Evolutionary conservation across 805 yeast species (phyloP).

Genomic region (Metschnikowia picachoensis): DNA sequence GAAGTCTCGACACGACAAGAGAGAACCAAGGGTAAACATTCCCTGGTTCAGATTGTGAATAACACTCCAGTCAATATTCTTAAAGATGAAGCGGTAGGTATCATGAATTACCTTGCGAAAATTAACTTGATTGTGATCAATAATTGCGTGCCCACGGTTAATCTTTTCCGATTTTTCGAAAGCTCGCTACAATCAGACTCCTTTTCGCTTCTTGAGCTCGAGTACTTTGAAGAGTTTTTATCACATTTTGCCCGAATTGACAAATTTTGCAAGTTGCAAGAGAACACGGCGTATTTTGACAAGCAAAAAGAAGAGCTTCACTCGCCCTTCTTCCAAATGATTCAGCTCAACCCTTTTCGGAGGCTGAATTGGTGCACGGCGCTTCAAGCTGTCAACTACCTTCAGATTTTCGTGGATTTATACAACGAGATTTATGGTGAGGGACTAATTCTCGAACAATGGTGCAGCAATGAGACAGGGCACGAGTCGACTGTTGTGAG

Average conservation of each 20-base stretch:
- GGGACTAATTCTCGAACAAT: slow-evolving; percentile 11
- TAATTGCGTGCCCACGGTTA: slow-evolving; percentile 16
- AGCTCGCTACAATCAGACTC: slow-evolving; percentile 17
- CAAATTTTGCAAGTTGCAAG: slow-evolving; percentile 5
- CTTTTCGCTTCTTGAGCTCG: slow-evolving; percentile 12
- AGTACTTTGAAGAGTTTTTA: slow-evolving; percentile 16
- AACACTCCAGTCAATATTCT: slow-evolving; percentile 12
- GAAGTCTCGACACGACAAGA: background rate
- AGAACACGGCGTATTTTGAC: slow-evolving; percentile 8
- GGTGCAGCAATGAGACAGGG: slow-evolving; percentile 6
- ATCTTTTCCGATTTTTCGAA: slow-evolving; percentile 32
- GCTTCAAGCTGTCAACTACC: slow-evolving; percentile 15
- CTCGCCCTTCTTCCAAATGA: slow-evolving; percentile 7
- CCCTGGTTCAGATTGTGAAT: slow-evolving; percentile 3
- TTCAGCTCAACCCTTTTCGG: slow-evolving; percentile 7
- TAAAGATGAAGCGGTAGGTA: slow-evolving; percentile 6
- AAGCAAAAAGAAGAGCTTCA: slow-evolving; percentile 12
- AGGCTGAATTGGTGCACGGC: slow-evolving; percentile 14
- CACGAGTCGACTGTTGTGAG: slow-evolving; percentile 13
- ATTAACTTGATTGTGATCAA: slow-evolving; percentile 13
- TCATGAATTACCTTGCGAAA: slow-evolving; percentile 9
- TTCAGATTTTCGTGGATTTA: slow-evolving; percentile 16
- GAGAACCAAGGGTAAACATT: background rate
- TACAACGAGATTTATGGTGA: slow-evolving; percentile 15
- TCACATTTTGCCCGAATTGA: slow-evolving; percentile 12